Evolutionary conservation across 139 green algal genomes (phyloP).

Genomic region (Chlorella sp.): DNA sequence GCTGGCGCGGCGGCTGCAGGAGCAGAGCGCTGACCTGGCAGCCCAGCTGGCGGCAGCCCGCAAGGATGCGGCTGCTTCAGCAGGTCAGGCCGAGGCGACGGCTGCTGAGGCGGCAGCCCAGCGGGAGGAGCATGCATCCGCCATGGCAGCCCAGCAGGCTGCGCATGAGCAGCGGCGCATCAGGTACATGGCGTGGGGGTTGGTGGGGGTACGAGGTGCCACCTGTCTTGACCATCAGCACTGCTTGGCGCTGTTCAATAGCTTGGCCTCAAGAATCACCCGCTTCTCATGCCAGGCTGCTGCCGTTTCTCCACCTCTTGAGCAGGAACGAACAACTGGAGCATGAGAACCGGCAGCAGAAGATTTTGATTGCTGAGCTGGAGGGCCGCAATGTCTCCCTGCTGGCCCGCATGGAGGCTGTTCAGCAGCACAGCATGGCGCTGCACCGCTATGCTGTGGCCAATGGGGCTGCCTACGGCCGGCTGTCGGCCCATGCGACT

Average conservation of each 20-base stretch:
- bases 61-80: not conserved
- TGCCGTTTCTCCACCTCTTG: too few relatives aligned
- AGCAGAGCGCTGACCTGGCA: not conserved
- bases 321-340: conserved; percentile 33
- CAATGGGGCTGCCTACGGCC: conserved; percentile 8
- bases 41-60: not conserved
- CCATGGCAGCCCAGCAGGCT: not conserved
- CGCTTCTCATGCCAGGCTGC: too few relatives aligned
- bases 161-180: not conserved
- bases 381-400: not conserved
- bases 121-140: not conserved
- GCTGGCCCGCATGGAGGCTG: not conserved
- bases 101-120: not conserved
- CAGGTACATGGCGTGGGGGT: not conserved
- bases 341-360: conserved; percentile 20
- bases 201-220: too few relatives aligned
- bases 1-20: not conserved
- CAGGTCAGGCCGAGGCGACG: not conserved
- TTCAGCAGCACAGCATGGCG: not conserved
- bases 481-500: conserved; percentile 10
- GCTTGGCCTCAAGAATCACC: too few relatives aligned
- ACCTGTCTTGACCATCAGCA: too few relatives aligned
- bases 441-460: conserved; percentile 19
- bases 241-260: too few relatives aligned
- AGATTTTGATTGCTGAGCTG: conserved; percentile 11